phyloP scores from a whole-genome alignment of 345 rosid species.

The Camelina hispida region DNA sequence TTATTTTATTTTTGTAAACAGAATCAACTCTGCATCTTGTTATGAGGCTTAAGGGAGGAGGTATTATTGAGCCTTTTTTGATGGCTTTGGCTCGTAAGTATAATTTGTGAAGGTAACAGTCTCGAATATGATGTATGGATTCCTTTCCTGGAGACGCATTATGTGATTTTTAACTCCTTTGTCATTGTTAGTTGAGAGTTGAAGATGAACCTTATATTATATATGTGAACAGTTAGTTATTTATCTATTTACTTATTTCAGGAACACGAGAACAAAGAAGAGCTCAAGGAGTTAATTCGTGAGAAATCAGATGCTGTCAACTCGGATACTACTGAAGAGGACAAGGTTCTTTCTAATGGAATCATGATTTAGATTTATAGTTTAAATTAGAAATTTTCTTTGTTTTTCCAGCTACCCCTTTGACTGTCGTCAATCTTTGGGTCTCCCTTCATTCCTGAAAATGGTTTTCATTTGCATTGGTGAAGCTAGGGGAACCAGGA shows the following conservation, averaged over 20 bases:
- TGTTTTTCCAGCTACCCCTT: slow-evolving; percentile 4
- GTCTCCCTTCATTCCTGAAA: slow-evolving; percentile 19
- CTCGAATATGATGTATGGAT: slow-evolving; percentile 89
- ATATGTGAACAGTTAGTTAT: not conserved
- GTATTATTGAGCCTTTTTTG: too few species aligned
- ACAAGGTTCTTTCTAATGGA: slow-evolving; percentile 70
- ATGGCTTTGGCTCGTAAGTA: too few species aligned
- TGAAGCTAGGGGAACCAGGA: slow-evolving; percentile 92
- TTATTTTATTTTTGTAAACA: too few species aligned
- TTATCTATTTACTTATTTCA: slow-evolving; percentile 38
- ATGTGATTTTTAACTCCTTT: slow-evolving; percentile 13
- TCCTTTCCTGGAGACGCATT: slow-evolving; percentile 51
- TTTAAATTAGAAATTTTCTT: slow-evolving; percentile 5
- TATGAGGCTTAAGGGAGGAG: too few species aligned
- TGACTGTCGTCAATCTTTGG: slow-evolving; percentile 14
- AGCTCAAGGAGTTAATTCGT: slow-evolving; percentile 72
- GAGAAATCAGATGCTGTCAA: slow-evolving; percentile 84
- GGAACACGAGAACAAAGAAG: slow-evolving; percentile 72
- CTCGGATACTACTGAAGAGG: slow-evolving; percentile 69
- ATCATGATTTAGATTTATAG: too few species aligned
- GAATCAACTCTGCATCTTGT: too few species aligned
- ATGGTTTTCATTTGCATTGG: slow-evolving; percentile 47
- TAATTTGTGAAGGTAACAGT: too few species aligned
- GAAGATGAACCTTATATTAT: slow-evolving; percentile 2
- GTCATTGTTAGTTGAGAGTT: slow-evolving; percentile 39